Evolutionary conservation across 2,329 filamentous ascomycete genomes (phyloP), one percentile per base, ranked within the genome.

Genomic region (Cucurbitaria berberidis): DNA sequence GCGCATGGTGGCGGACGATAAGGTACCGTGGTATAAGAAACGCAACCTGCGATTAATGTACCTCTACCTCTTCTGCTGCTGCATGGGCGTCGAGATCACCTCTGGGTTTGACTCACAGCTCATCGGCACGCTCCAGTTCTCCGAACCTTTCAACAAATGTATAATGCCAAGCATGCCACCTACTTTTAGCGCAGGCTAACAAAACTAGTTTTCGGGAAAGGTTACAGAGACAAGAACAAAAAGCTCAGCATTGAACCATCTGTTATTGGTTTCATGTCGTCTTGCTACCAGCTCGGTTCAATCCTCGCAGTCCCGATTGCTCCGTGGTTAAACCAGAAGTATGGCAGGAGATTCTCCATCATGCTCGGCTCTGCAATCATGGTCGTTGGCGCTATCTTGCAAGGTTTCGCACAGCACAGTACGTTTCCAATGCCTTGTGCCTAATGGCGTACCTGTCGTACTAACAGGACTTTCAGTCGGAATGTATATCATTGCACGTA

Each of bases 401-500:
- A 89, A 62, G 74, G 83, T 22, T 76, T 80, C 10, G 76, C 69
- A 41, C 69, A 73, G 48, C 67, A 72, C 41, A 52, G 70, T 71
- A 59, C 46, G 68, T 47, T 21, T 15, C 27, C 3, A n/a, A 15
- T 22, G 18, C 5, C 3, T 15, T 15, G 10, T 29, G 13, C 3
- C 15, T 24, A n/a, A 29, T 7, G 22, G n/a, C 5, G 21, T 40
- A n/a, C 4, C 13, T 7, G n/a, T 9, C 4, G 24, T 41, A 29
- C 51, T 67, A 40, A 67, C 34, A 9, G 10, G 0, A 11, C 0
- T 5, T 11, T 3, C n/a, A 74, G 72, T 72, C 26, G 81, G 69
- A 32, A 86, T 86, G 84, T 87, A 85, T 62, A 82, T 86, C 56
- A 72, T 86, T 18, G 78, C 84, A 11, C 82, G 85, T 49, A 78